These are phyloP conservation scores for Neoascochyta sp. DNA, from an alignment of 2,329 filamentous ascomycete genomes.

Conservation along the genomic window DNA sequence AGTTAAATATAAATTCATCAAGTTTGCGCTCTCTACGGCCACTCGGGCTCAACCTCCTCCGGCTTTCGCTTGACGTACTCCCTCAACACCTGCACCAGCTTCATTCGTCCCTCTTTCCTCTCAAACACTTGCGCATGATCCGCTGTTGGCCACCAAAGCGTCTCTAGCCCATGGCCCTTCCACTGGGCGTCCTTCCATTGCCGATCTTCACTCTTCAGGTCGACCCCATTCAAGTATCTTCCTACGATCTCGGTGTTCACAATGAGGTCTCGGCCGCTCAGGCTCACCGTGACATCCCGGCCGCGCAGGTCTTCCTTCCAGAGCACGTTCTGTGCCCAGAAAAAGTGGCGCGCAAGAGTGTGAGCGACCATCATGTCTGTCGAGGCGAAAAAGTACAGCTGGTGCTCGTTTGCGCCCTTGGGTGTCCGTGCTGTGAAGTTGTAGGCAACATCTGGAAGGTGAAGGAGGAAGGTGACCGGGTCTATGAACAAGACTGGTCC, in stretches of 20 bases:
- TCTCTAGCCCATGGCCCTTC: slow-evolving; percentile 49
- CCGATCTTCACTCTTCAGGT: slow-evolving; percentile 26
- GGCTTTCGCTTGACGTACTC: slow-evolving; percentile 18
- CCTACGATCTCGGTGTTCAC: slow-evolving; percentile 59
- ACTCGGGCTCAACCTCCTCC: slow-evolving; percentile 6
- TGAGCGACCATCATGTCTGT: slow-evolving; percentile 65
- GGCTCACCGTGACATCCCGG: slow-evolving; percentile 53
- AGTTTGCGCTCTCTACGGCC: too few relatives aligned
- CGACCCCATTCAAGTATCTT: slow-evolving; percentile 51
- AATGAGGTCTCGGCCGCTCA: slow-evolving; percentile 62
- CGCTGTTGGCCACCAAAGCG: slow-evolving; percentile 58
- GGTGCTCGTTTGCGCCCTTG: slow-evolving; percentile 60
- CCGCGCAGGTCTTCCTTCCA: slow-evolving; percentile 62
- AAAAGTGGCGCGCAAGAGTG: slow-evolving; percentile 63
- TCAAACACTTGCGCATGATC: slow-evolving; percentile 60
- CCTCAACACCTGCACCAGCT: slow-evolving; percentile 24
- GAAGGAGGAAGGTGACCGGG: slow-evolving; percentile 64
- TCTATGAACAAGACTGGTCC: slow-evolving; percentile 54
- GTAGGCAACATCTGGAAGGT: slow-evolving; percentile 67
- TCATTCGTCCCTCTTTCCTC: slow-evolving; percentile 18
- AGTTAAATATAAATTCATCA: too few relatives aligned
- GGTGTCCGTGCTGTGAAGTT: slow-evolving; percentile 54
- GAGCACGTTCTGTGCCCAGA: slow-evolving; percentile 67
- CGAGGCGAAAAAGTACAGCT: slow-evolving; percentile 67
- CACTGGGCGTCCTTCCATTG: slow-evolving; percentile 36